A percentile compares a stretch with the other conserved stretches of the same genome.
Evolutionary conservation across 2,329 filamentous ascomycete species (phyloP).

Genomic region (Diaporthe batatas): DNA sequence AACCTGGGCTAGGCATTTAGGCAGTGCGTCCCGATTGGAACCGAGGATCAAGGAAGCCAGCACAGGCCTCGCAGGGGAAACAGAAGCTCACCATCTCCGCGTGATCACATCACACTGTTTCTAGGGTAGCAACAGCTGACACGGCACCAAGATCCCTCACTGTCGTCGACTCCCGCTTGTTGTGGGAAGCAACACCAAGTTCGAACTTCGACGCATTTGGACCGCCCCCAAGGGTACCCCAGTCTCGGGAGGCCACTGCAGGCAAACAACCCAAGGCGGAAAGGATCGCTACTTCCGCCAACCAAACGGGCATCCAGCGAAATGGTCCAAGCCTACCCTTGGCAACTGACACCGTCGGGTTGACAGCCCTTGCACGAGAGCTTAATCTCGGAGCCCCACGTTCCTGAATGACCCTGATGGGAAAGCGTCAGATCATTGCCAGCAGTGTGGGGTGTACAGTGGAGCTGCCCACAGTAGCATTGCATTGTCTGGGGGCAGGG

Average conservation of each 20-base stretch:
- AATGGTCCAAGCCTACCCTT: slow-evolving; percentile 32
- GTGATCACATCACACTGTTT: slow-evolving; percentile 22
- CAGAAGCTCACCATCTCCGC: slow-evolving; percentile 4
- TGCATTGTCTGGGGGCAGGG: slow-evolving; percentile 11
- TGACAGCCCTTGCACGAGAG: slow-evolving; percentile 26
- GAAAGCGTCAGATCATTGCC: slow-evolving; percentile 42
- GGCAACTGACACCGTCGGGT: slow-evolving; percentile 44
- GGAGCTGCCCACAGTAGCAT: slow-evolving; percentile 21
- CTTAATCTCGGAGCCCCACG: slow-evolving; percentile 49
- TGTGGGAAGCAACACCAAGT: background rate
- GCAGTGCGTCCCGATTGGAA: slow-evolving; percentile 22
- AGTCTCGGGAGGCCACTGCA: slow-evolving; percentile 22
- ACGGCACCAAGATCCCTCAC: background rate
- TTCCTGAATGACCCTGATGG: slow-evolving; percentile 49
- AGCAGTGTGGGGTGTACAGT: slow-evolving; percentile 20
- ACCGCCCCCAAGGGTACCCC: slow-evolving; percentile 5
- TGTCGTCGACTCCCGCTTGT: background rate
- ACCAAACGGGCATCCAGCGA: slow-evolving; percentile 40
- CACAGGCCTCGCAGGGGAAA: slow-evolving; percentile 6
- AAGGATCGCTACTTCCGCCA: slow-evolving; percentile 44
- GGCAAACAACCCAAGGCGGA: slow-evolving; percentile 30
- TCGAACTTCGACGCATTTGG: slow-evolving; percentile 6
- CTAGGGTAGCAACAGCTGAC: slow-evolving; percentile 24
- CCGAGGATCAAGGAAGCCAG: background rate
- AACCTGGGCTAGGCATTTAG: slow-evolving; percentile 23